A percentile compares a stretch with the other conserved stretches of the same genome.
Evolutionary conservation across 2,329 filamentous ascomycete species (phyloP).

Genomic region (Colletotrichum sp.): DNA sequence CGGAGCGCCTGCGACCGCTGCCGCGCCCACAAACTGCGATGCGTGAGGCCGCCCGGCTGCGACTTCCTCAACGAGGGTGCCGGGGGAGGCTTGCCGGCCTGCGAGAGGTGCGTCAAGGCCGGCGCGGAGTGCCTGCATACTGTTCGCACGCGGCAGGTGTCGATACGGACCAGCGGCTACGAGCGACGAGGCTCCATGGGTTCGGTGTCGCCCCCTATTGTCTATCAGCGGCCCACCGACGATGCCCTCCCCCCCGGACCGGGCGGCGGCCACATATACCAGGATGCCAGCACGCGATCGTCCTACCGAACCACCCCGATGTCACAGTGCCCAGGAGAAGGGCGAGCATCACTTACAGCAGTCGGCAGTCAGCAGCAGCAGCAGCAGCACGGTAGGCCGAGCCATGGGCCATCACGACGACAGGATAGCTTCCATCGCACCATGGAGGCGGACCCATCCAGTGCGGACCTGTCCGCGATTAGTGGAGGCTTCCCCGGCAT

Average conservation of each 20-base stretch:
- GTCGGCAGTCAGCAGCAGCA: background rate
- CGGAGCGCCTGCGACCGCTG: background rate
- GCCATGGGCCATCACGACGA: background rate
- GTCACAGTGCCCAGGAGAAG: background rate
- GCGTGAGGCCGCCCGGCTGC: background rate
- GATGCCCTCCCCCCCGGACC: background rate
- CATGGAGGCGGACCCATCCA: background rate
- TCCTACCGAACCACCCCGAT: background rate
- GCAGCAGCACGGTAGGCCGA: background rate
- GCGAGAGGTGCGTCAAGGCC: slow-evolving; percentile 10
- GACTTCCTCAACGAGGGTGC: background rate
- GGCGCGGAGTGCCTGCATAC: background rate
- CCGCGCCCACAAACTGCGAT: background rate
- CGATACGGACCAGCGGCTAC: background rate
- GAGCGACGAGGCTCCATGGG: background rate
- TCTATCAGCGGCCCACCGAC: background rate
- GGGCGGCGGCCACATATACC: background rate
- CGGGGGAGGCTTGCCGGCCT: background rate
- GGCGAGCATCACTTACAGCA: background rate
- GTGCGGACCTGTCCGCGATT: background rate
- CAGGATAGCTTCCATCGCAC: background rate
- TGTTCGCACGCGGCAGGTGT: background rate
- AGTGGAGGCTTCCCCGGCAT: background rate
- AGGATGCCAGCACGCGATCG: background rate
- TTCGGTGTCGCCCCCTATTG: background rate